phyloP scores from a whole-genome alignment of 1,139 yeast species.

The Scheffersomyces quercinus region DNA sequence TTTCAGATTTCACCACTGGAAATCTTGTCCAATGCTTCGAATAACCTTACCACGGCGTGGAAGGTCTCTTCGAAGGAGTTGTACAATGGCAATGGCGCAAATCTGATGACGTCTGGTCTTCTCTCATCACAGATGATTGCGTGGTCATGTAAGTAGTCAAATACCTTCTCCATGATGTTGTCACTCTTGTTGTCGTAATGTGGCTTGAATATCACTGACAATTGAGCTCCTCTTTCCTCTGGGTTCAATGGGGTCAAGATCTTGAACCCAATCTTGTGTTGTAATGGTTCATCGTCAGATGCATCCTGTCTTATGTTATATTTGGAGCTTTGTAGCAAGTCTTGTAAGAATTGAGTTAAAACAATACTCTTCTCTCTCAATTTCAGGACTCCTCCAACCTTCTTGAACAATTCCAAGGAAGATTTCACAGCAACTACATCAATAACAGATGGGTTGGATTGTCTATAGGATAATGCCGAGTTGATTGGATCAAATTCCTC shows the following conservation, averaged over 20 bases:
- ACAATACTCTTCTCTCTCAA: conserved; percentile 58
- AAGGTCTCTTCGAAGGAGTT: conserved; percentile 70
- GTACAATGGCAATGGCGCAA: conserved; percentile 84
- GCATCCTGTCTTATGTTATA: conserved; percentile 36
- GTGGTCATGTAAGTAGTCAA: conserved; percentile 44
- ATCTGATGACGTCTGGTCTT: conserved; percentile 80
- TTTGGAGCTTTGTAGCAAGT: conserved; percentile 41
- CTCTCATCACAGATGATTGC: conserved; percentile 88
- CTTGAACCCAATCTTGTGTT: conserved; percentile 47
- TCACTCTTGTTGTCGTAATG: conserved; percentile 30
- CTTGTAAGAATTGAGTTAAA: conserved; percentile 60
- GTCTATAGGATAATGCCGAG: conserved; percentile 85
- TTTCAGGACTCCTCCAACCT: conserved; percentile 62
- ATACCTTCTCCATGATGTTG: conserved; percentile 66
- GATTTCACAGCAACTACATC: conserved; percentile 73
- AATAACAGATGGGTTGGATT: conserved; percentile 88
- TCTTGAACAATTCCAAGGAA: conserved; percentile 61
- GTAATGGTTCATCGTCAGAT: neutral
- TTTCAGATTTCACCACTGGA: neutral
- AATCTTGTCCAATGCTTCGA: conserved; percentile 32
- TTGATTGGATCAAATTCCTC: conserved; percentile 76
- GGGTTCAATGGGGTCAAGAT: conserved; percentile 71
- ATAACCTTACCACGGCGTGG: conserved; percentile 45
- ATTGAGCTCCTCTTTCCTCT: conserved; percentile 73
- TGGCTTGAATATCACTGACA: conserved; percentile 70